Conservation (phyloP, 768 basidiomycete genomes). For the Scleroderma bovista region DNA sequence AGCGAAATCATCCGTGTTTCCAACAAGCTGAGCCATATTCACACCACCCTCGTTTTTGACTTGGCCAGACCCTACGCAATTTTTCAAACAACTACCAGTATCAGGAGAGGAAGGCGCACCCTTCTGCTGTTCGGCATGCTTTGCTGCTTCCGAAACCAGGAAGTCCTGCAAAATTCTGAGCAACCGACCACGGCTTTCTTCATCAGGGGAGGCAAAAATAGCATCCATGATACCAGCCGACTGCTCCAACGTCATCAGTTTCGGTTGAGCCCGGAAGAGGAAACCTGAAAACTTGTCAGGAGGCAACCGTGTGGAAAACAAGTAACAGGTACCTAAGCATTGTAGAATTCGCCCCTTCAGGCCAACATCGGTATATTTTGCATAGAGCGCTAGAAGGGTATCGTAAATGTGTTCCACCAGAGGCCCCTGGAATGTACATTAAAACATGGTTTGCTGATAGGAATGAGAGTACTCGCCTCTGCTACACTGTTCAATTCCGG, state of each 20-base stretch:
- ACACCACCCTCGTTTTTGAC: slow-evolving; percentile 40
- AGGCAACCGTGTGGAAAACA: neutral
- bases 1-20: slow-evolving; percentile 92
- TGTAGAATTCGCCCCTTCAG: slow-evolving; percentile 73
- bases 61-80: slow-evolving; percentile 12
- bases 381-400: slow-evolving; percentile 65
- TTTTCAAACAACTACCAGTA: neutral
- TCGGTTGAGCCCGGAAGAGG: slow-evolving; percentile 88
- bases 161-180: slow-evolving; percentile 92
- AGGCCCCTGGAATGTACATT: slow-evolving; percentile 43
- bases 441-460: neutral
- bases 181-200: slow-evolving; percentile 66
- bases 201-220: slow-evolving; percentile 71
- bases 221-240: slow-evolving; percentile 86
- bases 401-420: slow-evolving; percentile 82
- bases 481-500: slow-evolving; percentile 55
- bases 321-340: slow-evolving; percentile 63
- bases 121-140: slow-evolving; percentile 69
- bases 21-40: slow-evolving; percentile 91
- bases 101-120: slow-evolving; percentile 30
- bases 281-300: slow-evolving; percentile 52
- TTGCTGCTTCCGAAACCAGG: slow-evolving; percentile 74
- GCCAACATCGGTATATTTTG: slow-evolving; percentile 51
- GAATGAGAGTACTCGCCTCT: slow-evolving; percentile 31
- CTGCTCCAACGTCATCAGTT: slow-evolving; percentile 76